Evolutionary conservation across 495 filamentous ascomycete genomes (phyloP).

Genomic region (Hypoxylon trugodes): DNA sequence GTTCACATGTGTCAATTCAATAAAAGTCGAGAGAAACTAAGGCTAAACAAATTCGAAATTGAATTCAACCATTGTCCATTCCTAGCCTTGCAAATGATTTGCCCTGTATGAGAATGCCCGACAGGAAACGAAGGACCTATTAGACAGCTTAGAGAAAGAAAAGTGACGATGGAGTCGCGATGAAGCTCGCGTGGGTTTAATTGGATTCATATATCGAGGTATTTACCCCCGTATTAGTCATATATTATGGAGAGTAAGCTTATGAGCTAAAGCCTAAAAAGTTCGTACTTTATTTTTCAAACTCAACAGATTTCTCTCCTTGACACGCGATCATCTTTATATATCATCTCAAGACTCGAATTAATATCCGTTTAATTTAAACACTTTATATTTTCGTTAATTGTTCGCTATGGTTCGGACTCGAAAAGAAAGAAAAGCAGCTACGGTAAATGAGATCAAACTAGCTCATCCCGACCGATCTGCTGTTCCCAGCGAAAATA

Average conservation of each 20-base stretch:
- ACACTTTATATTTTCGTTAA: neutral
- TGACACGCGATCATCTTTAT: conserved; percentile 12
- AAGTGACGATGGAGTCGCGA: conserved; percentile 19
- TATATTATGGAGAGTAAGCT: no score
- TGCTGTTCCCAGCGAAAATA: conserved; percentile 61
- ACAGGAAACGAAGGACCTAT: no score
- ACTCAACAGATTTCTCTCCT: conserved; percentile 1
- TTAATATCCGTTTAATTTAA: neutral
- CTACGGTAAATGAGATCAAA: conserved; percentile 60
- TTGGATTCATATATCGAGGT: no score
- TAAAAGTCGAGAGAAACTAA: neutral
- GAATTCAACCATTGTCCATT: neutral
- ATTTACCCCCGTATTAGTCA: no score
- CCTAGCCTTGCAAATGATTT: neutral
- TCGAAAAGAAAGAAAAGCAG: conserved; percentile 58
- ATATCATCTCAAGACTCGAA: neutral
- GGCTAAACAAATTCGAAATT: neutral
- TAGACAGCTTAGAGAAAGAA: neutral
- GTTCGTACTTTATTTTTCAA: neutral
- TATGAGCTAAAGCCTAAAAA: neutral
- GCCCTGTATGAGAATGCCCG: no score
- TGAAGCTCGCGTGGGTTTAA: neutral
- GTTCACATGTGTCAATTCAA: neutral
- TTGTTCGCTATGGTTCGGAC: conserved; percentile 51
- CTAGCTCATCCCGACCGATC: conserved; percentile 67